A percentile compares a stretch with the other conserved stretches of the same genome.
These are phyloP conservation scores for Cardiospermum halicacabum DNA, from an alignment of 345 rosid genomes.

Conservation along the genomic window DNA sequence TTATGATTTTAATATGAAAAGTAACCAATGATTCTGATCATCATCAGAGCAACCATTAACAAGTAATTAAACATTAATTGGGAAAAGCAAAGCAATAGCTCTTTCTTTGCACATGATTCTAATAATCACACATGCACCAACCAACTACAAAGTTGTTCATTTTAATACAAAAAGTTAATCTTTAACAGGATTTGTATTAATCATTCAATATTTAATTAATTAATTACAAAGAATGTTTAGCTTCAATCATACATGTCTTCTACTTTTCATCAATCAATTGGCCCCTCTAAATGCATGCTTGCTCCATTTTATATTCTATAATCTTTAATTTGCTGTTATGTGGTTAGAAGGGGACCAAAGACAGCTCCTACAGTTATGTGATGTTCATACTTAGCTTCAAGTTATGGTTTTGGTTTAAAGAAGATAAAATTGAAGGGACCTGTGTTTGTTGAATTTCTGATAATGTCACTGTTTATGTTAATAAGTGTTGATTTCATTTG, in stretches of 20 bases:
- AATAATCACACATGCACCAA: conserved; percentile 41
- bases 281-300: conserved; percentile 36
- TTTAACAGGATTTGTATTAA: conserved; percentile 20
- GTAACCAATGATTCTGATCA: no score
- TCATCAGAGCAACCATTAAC: conserved; percentile 6
- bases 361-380: conserved; percentile 28
- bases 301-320: conserved; percentile 1
- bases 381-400: conserved; percentile 34
- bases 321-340: conserved; percentile 3
- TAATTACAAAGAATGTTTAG: conserved; percentile 24
- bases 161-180: conserved; percentile 29
- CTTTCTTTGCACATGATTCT: conserved; percentile 36
- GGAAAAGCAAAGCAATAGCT: no score
- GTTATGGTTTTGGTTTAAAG: conserved; percentile 54
- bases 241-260: conserved; percentile 29
- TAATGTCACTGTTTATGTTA: conserved; percentile 32
- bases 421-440: conserved; percentile 34
- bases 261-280: conserved; percentile 24
- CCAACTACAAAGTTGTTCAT: conserved; percentile 9
- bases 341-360: conserved; percentile 25
- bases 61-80: neutral
- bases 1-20: no score
- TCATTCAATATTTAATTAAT: conserved; percentile 17
- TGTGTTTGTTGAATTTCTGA: conserved; percentile 11
- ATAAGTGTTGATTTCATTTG: no score